Evolutionary conservation across 2,329 filamentous ascomycete genomes (phyloP), one percentile per base, ranked within the genome.

Genomic region (Aspergillus calidoustus): DNA sequence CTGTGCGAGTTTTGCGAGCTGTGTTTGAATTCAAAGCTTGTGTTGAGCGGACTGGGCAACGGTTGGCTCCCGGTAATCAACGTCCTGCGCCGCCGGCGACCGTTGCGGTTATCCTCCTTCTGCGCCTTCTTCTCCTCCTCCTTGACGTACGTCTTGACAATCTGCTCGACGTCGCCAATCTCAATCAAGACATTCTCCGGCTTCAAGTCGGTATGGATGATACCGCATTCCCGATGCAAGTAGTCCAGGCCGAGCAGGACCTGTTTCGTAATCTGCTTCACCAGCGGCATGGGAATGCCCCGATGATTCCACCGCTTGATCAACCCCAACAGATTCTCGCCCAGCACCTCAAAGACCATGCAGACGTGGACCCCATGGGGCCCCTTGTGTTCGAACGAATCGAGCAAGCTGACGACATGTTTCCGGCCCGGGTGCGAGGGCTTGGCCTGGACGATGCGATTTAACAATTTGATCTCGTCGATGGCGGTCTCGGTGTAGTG

Each of bases 251-350:
- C 95, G 30, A 99, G 87, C 52, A 99, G 84, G 9, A 98, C 95
- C 80, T 99, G 95, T 79, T 98, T 98, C 31, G 95, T 96, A 79
- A 99, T 99, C 78, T 98, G 95, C 83, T 97, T 97, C 76, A 98
- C 95, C 15, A 99, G 85, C 17, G 92, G 87, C 89, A 97, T 96
- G 48, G 95, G 95, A 61, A 99, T 98, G 53, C 95, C 95, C 63
- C 95, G 87, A 77, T 98, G 95, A 77, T 98, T 97, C 93, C 94
- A 98, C 71, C 92, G 89, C 86, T 98, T 98, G 84, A 99, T 97
- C 74, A 99, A 80, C 28, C 95, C 94, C 57, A 98, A 82, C 66
- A 98, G 80, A 74, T 98, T 98, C 84, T 98, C 93, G 57, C 95
- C 95, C 60, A 99, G 80, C 3, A 99, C 95, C 78, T 99, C 95